Evolutionary conservation across 176 grass and related monocot genomes (phyloP).

Genomic region (Oryza coarctata): DNA sequence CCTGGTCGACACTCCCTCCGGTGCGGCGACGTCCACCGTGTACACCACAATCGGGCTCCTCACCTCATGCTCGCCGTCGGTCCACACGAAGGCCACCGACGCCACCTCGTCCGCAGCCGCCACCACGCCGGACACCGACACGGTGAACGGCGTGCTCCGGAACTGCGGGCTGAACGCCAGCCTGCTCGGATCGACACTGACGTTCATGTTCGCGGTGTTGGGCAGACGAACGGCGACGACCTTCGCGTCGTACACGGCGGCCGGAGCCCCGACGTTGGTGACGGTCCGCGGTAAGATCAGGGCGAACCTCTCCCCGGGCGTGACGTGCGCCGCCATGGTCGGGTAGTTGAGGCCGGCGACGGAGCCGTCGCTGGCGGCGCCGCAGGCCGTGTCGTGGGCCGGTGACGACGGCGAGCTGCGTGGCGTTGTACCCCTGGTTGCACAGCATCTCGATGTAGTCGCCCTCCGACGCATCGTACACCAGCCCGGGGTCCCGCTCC

Average conservation of each 20-base stretch:
- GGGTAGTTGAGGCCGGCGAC: conserved; percentile 49
- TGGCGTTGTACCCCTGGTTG: conserved; percentile 41
- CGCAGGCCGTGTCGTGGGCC: conserved; percentile 3
- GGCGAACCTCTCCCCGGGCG: background rate
- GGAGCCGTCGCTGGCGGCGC: background rate
- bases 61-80: conserved; percentile 18
- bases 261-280: conserved; percentile 43
- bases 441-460: conserved; percentile 49
- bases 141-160: conserved; percentile 15
- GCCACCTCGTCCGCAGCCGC: background rate
- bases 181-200: conserved; percentile 10
- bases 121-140: conserved; percentile 12
- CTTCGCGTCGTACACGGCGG: conserved; percentile 17
- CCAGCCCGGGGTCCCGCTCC: conserved; percentile 26
- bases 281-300: conserved; percentile 34
- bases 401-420: conserved; percentile 33
- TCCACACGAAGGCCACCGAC: conserved; percentile 38
- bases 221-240: background rate
- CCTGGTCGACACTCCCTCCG: background rate
- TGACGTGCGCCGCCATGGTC: conserved; percentile 34
- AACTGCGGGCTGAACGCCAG: conserved; percentile 17
- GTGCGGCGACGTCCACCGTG: background rate
- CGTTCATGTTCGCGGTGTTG: background rate
- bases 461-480: conserved; percentile 33
- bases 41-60: conserved; percentile 31